Evolutionary conservation across 495 filamentous ascomycete genomes (phyloP).

Genomic region (Neurospora cerealis): DNA sequence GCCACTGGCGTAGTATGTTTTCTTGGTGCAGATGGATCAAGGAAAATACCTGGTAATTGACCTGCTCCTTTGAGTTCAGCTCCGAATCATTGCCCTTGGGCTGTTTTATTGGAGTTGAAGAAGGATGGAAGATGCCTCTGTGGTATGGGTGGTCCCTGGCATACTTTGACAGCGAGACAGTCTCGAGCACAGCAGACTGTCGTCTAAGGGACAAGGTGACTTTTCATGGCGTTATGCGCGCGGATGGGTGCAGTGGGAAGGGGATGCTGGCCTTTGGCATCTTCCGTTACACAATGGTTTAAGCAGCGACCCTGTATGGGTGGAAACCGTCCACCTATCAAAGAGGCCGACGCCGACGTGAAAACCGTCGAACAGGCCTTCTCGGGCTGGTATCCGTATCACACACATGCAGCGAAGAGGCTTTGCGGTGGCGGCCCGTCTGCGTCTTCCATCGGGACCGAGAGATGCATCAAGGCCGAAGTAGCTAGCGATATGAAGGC

Average conservation of each 20-base stretch:
- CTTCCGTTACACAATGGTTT: background rate
- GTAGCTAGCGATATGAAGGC: background rate
- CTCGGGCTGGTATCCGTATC: background rate
- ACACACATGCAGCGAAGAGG: background rate
- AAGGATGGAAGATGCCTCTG: background rate
- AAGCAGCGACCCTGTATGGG: background rate
- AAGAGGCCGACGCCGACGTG: background rate
- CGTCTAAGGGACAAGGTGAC: background rate
- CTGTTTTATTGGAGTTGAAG: background rate
- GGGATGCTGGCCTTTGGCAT: background rate
- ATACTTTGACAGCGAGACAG: background rate
- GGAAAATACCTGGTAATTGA: background rate
- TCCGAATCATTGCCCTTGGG: background rate
- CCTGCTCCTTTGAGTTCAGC: background rate
- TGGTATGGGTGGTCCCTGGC: background rate
- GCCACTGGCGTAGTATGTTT: background rate
- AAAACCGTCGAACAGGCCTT: background rate
- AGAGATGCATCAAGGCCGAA: slow-evolving; percentile 2
- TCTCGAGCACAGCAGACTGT: background rate
- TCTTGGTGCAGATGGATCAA: background rate
- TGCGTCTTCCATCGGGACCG: slow-evolving; percentile 4
- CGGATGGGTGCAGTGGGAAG: background rate
- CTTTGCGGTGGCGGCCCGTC: background rate
- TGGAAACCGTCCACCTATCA: background rate
- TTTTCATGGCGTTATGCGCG: background rate